phyloP scores from a whole-genome alignment of 768 basidiomycete genomes.

The Lentinula sp. region DNA sequence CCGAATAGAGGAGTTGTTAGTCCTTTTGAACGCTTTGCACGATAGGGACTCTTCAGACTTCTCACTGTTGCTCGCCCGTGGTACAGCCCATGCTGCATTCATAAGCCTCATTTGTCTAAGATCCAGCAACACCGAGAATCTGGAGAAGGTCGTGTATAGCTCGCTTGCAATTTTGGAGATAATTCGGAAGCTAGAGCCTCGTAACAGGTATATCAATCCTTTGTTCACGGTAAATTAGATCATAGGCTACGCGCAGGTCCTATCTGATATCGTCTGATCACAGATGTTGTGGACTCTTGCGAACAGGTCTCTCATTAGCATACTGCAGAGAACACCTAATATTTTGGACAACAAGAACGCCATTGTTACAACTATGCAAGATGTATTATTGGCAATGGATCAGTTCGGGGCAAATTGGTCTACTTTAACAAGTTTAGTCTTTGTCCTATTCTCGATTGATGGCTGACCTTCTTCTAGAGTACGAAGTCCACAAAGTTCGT shows the following conservation, averaged over 20 bases:
- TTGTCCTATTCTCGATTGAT: background rate
- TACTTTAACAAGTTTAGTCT: background rate
- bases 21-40: background rate
- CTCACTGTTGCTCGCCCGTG: constrained; percentile 24
- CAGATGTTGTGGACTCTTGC: constrained; percentile 11
- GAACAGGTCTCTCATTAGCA: background rate
- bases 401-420: background rate
- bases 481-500: background rate
- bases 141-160: background rate
- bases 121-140: background rate
- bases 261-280: constrained; percentile 8
- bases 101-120: constrained; percentile 26
- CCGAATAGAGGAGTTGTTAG: background rate
- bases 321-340: background rate
- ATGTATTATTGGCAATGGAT: background rate
- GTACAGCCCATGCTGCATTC: constrained; percentile 27
- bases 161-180: background rate
- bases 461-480: background rate
- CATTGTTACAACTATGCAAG: background rate
- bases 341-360: background rate
- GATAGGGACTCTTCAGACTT: background rate
- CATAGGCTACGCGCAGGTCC: constrained; percentile 12
- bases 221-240: constrained; percentile 24
- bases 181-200: background rate
- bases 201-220: constrained; percentile 17